These are phyloP conservation scores for Entomortierella lignicola DNA, from an alignment of 192 early-diverging fungal genomes.

Conservation along the genomic window DNA sequence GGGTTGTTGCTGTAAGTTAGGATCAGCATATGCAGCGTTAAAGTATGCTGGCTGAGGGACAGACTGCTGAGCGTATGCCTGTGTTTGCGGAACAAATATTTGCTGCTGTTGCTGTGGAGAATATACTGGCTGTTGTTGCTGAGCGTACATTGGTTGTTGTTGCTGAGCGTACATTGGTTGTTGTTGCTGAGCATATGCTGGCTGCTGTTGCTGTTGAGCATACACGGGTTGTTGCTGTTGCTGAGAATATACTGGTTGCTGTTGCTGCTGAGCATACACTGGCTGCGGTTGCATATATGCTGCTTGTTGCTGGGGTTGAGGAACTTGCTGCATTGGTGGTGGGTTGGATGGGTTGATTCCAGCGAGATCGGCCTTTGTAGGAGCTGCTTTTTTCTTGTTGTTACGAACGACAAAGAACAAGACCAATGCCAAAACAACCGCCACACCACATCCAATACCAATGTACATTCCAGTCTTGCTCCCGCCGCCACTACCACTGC, in stretches of 20 bases:
- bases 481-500: not conserved
- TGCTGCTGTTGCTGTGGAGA: conserved; percentile 21
- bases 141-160: conserved; percentile 3
- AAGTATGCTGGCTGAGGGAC: not conserved
- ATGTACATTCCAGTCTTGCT: conserved; percentile 30
- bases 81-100: not conserved
- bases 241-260: conserved; percentile 16
- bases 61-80: conserved; percentile 8
- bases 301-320: conserved; percentile 1
- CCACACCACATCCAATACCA: conserved; percentile 34
- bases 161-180: conserved; percentile 4
- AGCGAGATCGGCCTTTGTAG: conserved; percentile 2
- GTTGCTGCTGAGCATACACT: not conserved
- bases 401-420: conserved; percentile 26
- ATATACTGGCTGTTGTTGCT: conserved; percentile 6
- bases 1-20: conserved; percentile 1
- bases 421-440: conserved; percentile 12
- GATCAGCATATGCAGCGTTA: conserved; percentile 4
- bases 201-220: conserved; percentile 1
- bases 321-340: conserved; percentile 17
- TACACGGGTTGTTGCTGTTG: conserved; percentile 14
- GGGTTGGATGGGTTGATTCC: not conserved
- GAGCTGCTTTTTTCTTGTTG: conserved; percentile 11
- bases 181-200: conserved; percentile 16
- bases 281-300: conserved; percentile 21